A percentile compares a stretch with the other conserved stretches of the same genome.
Evolutionary conservation across 1,284 basidiomycete genomes (phyloP).

Genomic region (Thecaphora thlaspeos): DNA sequence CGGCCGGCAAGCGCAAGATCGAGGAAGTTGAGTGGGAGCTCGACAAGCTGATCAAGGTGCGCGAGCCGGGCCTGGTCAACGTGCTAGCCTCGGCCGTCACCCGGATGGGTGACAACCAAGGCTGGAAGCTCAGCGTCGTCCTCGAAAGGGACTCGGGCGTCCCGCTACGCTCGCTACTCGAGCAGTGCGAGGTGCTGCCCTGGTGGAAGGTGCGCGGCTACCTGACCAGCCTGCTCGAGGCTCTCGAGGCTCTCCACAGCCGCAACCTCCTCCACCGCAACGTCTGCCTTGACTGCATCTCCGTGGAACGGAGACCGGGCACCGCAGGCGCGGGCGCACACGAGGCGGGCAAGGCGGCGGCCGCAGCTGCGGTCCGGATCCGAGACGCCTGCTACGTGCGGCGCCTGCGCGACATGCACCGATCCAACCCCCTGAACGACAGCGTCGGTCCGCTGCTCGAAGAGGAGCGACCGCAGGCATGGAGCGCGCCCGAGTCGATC

Average conservation of each 20-base stretch:
- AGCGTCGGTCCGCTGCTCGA: conserved; percentile 14
- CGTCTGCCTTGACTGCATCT: conserved; percentile 30
- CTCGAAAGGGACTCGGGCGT: conserved; percentile 25
- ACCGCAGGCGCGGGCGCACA: too few species aligned
- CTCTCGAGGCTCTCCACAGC: conserved; percentile 44
- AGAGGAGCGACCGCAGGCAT: conserved; percentile 20
- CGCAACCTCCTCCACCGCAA: conserved; percentile 47
- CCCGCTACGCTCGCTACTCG: conserved; percentile 29
- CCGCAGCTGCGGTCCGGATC: conserved; percentile 4
- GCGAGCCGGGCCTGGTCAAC: conserved; percentile 35
- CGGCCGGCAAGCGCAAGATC: conserved; percentile 45
- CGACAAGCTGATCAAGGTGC: conserved; percentile 35
- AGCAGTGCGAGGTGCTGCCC: conserved; percentile 39
- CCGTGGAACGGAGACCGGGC: too few species aligned
- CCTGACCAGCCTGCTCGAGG: conserved; percentile 38
- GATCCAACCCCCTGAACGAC: conserved; percentile 45
- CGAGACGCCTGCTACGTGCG: conserved; percentile 35
- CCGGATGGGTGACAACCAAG: conserved; percentile 18
- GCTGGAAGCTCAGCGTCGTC: conserved; percentile 43
- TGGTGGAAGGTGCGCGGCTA: conserved; percentile 42
- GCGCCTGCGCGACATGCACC: conserved; percentile 47
- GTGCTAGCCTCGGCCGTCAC: conserved; percentile 45
- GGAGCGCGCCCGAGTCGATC: conserved; percentile 51
- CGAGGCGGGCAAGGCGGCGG: conserved; percentile 4
- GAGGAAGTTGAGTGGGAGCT: conserved; percentile 54